phyloP scores from a whole-genome alignment of 495 filamentous ascomycete species.

The Pyronema omphalodes region DNA sequence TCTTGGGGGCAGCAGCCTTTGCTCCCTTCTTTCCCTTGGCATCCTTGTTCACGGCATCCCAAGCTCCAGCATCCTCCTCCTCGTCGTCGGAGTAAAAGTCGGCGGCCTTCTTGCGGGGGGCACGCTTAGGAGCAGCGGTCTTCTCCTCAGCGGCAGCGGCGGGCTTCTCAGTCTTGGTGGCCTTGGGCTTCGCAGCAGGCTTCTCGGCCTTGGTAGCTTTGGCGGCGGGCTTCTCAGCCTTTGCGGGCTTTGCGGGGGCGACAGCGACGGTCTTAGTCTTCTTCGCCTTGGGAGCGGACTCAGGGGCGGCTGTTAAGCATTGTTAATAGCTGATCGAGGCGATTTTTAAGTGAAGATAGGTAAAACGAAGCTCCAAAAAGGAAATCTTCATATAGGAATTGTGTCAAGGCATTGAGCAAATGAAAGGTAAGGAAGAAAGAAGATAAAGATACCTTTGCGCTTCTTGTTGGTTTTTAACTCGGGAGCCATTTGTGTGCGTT shows the following conservation, averaged over 20 bases:
- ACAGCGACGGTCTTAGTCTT: slow-evolving; percentile 35
- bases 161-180: slow-evolving; percentile 3
- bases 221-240: slow-evolving; percentile 4
- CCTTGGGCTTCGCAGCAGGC: neutral
- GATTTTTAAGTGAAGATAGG: neutral
- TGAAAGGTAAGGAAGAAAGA: slow-evolving; percentile 2
- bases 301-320: slow-evolving; percentile 27
- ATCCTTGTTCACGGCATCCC: slow-evolving; percentile 5
- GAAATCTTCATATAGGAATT: no score
- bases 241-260: slow-evolving; percentile 10
- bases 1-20: slow-evolving; percentile 6
- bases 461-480: slow-evolving; percentile 32
- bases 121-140: neutral
- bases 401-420: neutral
- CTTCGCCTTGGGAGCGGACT: slow-evolving; percentile 38
- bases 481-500: neutral
- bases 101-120: slow-evolving; percentile 14
- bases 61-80: slow-evolving; percentile 18
- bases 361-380: slow-evolving; percentile 9
- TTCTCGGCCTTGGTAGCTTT: neutral
- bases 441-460: slow-evolving; percentile 41
- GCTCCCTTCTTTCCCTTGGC: slow-evolving; percentile 8
- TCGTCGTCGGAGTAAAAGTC: slow-evolving; percentile 20
- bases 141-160: slow-evolving; percentile 11
- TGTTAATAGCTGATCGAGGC: slow-evolving; percentile 16